Evolutionary conservation across 768 basidiomycete genomes (phyloP), one percentile per base, ranked within the genome.

Genomic region (Psilocybe tampanensis): DNA sequence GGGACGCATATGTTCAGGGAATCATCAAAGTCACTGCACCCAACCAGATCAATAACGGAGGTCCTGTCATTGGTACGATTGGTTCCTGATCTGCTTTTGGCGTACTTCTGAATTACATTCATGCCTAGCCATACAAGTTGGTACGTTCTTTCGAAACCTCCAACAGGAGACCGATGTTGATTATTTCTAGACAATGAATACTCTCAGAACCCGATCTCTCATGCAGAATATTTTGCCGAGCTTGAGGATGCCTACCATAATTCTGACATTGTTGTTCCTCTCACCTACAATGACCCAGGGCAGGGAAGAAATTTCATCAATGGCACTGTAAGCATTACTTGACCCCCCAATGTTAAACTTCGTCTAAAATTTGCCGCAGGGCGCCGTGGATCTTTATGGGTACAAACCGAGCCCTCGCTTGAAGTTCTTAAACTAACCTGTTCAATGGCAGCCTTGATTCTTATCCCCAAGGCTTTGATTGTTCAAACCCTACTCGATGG

Each of bases 391-490:
- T 67, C 80, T 90, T 29, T 87, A 90, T 62, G 90, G 90, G 86
- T 86, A 73, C 52, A 44, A 24, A 1, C 6, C 17, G 29, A 29
- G 15, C 33, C 5, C 11, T 49, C 9, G 11, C 2, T 39, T 26
- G 1, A 8, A 43, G 13, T 12, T 6, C 19, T 41, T 50, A 56
- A 47, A 59, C 21, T 24, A 26, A 54, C 45, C 1, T 26, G 39
- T 24, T 56, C 34, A 3, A 7, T 29, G 4, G n/a, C 51, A 82
- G 83, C 15, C 64, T 86, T 56, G 91, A 92, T 64, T 80, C 83
- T 0, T 92, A 92, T 58, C 89, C 90, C 1, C 89, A 92, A 75
- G 76, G 80, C 0, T 93, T 91, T 63, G 91, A 94, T 64, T 94
- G 92, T 67, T 89, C 89, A 0, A 80, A 88, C 58, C 89, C 92